Conservation (phyloP, 352 stramenopile species). For the Phytophthora brassicae region DNA sequence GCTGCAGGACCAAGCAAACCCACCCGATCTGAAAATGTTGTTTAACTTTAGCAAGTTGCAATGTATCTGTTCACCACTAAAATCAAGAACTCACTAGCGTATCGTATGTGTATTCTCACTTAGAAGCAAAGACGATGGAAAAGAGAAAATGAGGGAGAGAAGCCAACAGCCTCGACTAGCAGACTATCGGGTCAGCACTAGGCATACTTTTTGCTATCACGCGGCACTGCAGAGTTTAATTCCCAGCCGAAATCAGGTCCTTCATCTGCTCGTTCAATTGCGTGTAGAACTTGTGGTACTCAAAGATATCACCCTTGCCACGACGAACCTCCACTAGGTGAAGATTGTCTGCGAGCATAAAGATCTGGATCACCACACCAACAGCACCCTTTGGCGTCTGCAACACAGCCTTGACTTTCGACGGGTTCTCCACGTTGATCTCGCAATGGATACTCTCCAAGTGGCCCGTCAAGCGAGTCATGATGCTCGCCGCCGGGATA, state of each 20-base stretch:
- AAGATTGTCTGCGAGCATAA: constrained; percentile 82
- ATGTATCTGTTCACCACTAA: constrained; percentile 11
- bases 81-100: constrained; percentile 22
- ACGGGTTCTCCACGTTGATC: constrained; percentile 75
- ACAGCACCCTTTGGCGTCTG: constrained; percentile 88
- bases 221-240: constrained; percentile 14
- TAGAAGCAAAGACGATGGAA: constrained; percentile 28
- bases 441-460: constrained; percentile 81
- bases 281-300: constrained; percentile 92
- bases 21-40: constrained; percentile 36
- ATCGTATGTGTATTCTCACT: constrained; percentile 35
- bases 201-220: constrained; percentile 28
- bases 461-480: constrained; percentile 71
- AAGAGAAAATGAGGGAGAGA: constrained; percentile 16
- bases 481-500: constrained; percentile 76
- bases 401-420: constrained; percentile 85
- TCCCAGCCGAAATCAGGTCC: constrained; percentile 65
- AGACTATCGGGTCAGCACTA: constrained; percentile 16
- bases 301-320: constrained; percentile 90
- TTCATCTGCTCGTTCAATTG: constrained; percentile 88
- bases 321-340: constrained; percentile 88
- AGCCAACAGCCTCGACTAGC: not conserved
- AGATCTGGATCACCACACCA: constrained; percentile 89
- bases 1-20: constrained; percentile 19
- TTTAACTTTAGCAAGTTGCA: constrained; percentile 29